Conservation (phyloP, 768 basidiomycete genomes). For the Auriscalpium microsporum region DNA sequence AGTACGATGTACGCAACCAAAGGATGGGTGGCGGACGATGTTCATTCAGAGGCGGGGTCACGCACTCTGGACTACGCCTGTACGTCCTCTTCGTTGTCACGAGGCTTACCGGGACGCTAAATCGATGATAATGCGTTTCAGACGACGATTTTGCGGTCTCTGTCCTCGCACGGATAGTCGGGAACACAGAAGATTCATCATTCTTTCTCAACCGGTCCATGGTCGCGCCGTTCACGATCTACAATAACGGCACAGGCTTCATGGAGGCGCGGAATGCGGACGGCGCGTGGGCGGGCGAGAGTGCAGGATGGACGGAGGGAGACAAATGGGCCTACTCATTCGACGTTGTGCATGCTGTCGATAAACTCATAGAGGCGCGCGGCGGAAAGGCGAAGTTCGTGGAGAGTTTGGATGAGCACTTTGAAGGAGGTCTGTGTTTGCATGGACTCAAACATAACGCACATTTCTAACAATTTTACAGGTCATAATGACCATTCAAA, state of each 20-base stretch:
- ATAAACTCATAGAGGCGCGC: constrained; percentile 48
- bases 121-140: constrained; percentile 17
- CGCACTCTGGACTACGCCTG: constrained; percentile 76
- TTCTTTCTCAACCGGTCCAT: constrained; percentile 52
- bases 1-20: constrained; percentile 55
- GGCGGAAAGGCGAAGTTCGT: constrained; percentile 65
- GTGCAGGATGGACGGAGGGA: constrained; percentile 78
- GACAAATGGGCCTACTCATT: constrained; percentile 74
- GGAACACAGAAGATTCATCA: constrained; percentile 38
- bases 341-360: constrained; percentile 65
- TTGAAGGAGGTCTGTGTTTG: constrained; percentile 32
- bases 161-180: constrained; percentile 47
- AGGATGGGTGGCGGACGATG: constrained; percentile 73
- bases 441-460: neutral
- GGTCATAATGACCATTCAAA: constrained; percentile 78
- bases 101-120: too few species aligned
- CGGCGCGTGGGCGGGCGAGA: constrained; percentile 62
- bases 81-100: constrained; percentile 23
- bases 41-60: constrained; percentile 74
- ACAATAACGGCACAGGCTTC: constrained; percentile 63
- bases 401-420: constrained; percentile 52
- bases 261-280: constrained; percentile 71
- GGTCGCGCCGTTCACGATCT: constrained; percentile 52
- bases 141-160: constrained; percentile 75
- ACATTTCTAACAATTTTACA: constrained; percentile 8